Evolutionary conservation across 768 basidiomycete genomes (phyloP).

Genomic region (Pleurotus pulmonarius): DNA sequence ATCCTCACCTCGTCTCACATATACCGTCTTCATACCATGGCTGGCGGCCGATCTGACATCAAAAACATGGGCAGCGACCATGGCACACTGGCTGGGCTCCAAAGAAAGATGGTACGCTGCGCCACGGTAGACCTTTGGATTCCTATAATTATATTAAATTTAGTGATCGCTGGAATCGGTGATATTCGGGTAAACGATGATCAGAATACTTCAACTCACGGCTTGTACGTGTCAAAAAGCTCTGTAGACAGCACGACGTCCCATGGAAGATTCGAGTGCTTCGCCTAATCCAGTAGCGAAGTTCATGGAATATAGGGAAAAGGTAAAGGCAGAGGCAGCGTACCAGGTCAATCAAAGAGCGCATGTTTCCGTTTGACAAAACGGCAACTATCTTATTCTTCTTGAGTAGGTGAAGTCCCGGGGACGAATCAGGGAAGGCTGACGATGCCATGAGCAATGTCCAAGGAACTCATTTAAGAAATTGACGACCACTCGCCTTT

Average conservation of each 20-base stretch:
- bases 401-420: slow-evolving; percentile 49
- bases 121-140: slow-evolving; percentile 47
- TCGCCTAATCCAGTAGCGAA: slow-evolving; percentile 38
- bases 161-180: not conserved
- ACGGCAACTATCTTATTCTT: slow-evolving; percentile 45
- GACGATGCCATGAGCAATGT: not conserved
- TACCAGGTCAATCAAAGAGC: slow-evolving; percentile 61
- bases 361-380: slow-evolving; percentile 63
- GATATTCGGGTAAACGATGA: not conserved
- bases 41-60: slow-evolving; percentile 53
- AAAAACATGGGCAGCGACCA: slow-evolving; percentile 62
- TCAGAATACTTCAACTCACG: slow-evolving; percentile 34
- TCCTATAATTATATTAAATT: slow-evolving; percentile 24
- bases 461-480: not conserved
- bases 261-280: slow-evolving; percentile 59
- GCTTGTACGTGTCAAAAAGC: slow-evolving; percentile 60
- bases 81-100: slow-evolving; percentile 46
- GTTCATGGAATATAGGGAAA: not conserved
- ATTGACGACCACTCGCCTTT: no score
- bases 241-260: slow-evolving; percentile 60
- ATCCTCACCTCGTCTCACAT: slow-evolving; percentile 53
- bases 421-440: slow-evolving; percentile 57
- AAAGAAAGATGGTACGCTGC: slow-evolving; percentile 47
- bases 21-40: slow-evolving; percentile 56
- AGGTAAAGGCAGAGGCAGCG: slow-evolving; percentile 5